Evolutionary conservation across 164 flowering plant species (phyloP).

Genomic region (Umbellularia californica): DNA sequence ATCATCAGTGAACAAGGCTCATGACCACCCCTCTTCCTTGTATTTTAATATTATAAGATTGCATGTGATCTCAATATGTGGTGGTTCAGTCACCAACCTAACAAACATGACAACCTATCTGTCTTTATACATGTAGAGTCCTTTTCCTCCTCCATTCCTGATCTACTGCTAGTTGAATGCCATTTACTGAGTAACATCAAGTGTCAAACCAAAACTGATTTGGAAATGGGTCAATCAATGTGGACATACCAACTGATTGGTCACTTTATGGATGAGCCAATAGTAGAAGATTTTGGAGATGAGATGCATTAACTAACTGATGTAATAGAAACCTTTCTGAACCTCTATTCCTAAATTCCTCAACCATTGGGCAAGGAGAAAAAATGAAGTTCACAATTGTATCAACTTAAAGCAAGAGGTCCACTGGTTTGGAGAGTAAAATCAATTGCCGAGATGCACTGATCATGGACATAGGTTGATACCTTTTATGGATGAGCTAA

Average conservation of each 20-base stretch:
- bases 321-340: no score
- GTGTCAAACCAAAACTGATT: not conserved
- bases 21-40: slow-evolving; percentile 1
- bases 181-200: no score
- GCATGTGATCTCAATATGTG: slow-evolving; percentile 27
- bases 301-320: no score
- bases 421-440: no score
- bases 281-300: no score
- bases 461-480: no score
- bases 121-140: slow-evolving; percentile 17
- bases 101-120: slow-evolving; percentile 23
- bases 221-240: not conserved
- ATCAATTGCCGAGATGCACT: no score
- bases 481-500: no score
- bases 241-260: not conserved
- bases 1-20: slow-evolving; percentile 26
- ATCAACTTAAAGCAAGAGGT: no score
- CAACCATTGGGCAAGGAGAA: no score
- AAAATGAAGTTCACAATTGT: no score
- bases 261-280: not conserved
- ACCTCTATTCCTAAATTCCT: no score
- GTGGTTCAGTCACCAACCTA: slow-evolving; percentile 35
- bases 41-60: slow-evolving; percentile 14
- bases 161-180: not conserved
- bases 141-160: slow-evolving; percentile 2